A percentile compares a stretch with the other conserved stretches of the same genome.
Conservation (phyloP, 23 red algal species). For the Pyropia yezoensis region DNA sequence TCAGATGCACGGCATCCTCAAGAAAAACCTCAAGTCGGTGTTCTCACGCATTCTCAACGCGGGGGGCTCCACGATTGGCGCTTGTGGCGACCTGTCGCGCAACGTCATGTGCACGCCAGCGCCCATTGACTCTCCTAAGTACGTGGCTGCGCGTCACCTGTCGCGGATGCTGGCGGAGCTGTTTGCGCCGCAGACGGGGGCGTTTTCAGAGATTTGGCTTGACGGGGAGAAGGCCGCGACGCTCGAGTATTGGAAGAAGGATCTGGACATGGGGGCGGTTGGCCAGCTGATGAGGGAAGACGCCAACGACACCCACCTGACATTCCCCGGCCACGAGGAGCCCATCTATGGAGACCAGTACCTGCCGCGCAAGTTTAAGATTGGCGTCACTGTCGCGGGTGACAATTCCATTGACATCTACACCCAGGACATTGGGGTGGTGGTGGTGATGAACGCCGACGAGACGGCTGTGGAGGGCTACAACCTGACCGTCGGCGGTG, state of each 20-base stretch:
- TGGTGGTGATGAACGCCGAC: constrained; percentile 48
- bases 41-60: constrained; percentile 88
- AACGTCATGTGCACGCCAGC: constrained; percentile 92
- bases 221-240: constrained; percentile 96
- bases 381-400: constrained; percentile 94
- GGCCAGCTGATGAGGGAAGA: constrained; percentile 64
- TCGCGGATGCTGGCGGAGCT: constrained; percentile 77
- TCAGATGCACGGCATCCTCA: constrained; percentile 97
- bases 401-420: constrained; percentile 96
- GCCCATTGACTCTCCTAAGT: constrained; percentile 37
- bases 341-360: constrained; percentile 97
- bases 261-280: constrained; percentile 83
- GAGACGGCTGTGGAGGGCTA: constrained; percentile 62
- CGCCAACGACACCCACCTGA: constrained; percentile 62
- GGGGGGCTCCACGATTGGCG: constrained; percentile 80
- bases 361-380: constrained; percentile 99
- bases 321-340: constrained; percentile 65
- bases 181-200: constrained; percentile 92
- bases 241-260: constrained; percentile 94
- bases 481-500: constrained; percentile 92
- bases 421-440: constrained; percentile 95
- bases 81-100: constrained; percentile 87
- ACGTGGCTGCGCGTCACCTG: constrained; percentile 55
- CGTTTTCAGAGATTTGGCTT: constrained; percentile 92
- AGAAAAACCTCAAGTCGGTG: constrained; percentile 84